A percentile compares a stretch with the other conserved stretches of the same genome.
phyloP scores from a whole-genome alignment of 306 rosid species.

The Gynostemma pentaphyllum region DNA sequence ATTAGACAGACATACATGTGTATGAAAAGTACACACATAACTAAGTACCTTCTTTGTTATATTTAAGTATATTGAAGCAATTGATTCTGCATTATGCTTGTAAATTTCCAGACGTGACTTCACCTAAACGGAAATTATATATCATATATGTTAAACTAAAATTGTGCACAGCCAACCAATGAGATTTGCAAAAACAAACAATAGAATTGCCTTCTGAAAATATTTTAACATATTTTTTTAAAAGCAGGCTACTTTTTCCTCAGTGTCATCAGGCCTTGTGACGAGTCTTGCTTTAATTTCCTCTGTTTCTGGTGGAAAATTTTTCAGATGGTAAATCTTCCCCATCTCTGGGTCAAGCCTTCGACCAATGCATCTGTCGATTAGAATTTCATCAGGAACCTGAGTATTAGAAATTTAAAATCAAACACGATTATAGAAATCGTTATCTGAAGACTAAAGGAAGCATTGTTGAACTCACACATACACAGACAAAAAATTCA shows the following conservation, averaged over 20 bases:
- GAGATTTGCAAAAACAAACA: background rate
- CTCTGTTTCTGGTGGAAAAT: conserved; percentile 62
- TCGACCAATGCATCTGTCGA: conserved; percentile 95
- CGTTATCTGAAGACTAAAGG: background rate
- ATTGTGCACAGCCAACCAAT: background rate
- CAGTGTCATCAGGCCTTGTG: conserved; percentile 73
- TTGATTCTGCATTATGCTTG: conserved; percentile 70
- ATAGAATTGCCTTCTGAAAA: background rate
- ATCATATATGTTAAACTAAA: conserved; percentile 6
- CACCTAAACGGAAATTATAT: conserved; percentile 29
- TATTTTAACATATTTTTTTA: background rate
- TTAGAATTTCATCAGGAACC: conserved; percentile 99
- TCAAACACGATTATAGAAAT: conserved; percentile 8
- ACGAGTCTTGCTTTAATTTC: conserved; percentile 65
- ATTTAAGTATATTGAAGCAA: conserved; percentile 46
- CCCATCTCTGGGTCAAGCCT: conserved; percentile 78
- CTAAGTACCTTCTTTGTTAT: conserved; percentile 51
- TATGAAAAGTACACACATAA: background rate
- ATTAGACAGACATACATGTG: background rate
- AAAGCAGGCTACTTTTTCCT: conserved; percentile 50
- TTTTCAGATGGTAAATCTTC: conserved; percentile 67
- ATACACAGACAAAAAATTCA: background rate
- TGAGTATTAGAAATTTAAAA: conserved; percentile 45
- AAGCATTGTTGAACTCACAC: background rate
- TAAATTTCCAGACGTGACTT: conserved; percentile 67